A percentile compares a stretch with the other conserved stretches of the same genome.
Evolutionary conservation across 108 stramenopile genomes (phyloP).

Genomic region (Skeletonema tropicum): DNA sequence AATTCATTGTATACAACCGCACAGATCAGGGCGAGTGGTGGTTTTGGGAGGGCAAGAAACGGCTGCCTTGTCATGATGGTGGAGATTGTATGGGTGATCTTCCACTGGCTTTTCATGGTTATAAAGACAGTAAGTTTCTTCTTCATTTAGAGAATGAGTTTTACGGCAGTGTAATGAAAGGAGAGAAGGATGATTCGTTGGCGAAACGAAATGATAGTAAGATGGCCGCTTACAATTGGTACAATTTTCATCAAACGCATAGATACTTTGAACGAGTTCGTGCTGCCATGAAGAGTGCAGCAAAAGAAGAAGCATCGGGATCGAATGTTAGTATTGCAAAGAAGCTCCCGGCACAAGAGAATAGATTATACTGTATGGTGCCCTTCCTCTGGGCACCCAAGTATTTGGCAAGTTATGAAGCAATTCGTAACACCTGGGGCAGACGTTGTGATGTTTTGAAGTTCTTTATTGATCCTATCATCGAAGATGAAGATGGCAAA

Average conservation of each 20-base stretch:
- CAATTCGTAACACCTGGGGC: conserved; percentile 39
- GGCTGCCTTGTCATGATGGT: conserved; percentile 28
- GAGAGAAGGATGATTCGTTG: conserved; percentile 7
- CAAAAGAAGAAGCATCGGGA: neutral
- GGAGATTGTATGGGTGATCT: conserved; percentile 37
- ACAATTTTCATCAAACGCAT: conserved; percentile 2
- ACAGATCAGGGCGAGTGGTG: conserved; percentile 43
- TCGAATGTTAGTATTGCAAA: neutral
- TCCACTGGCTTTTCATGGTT: conserved; percentile 36
- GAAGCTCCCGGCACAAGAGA: neutral
- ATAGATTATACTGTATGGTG: conserved; percentile 48
- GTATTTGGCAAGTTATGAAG: conserved; percentile 25
- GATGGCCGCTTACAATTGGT: conserved; percentile 3
- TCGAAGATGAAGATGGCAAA: conserved; percentile 14
- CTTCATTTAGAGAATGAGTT: conserved; percentile 43
- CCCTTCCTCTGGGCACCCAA: conserved; percentile 36
- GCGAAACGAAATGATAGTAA: neutral
- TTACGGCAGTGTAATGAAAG: conserved; percentile 16
- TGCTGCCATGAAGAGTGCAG: conserved; percentile 26
- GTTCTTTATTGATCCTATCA: conserved; percentile 41
- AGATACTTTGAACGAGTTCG: conserved; percentile 34
- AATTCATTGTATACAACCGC: conserved; percentile 24
- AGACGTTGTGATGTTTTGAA: conserved; percentile 35
- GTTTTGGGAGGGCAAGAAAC: conserved; percentile 39
- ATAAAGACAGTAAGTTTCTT: conserved; percentile 16